Percentiles rank a stretch among this genome's conserved stretches.
Evolutionary conservation across 2,329 filamentous ascomycete genomes (phyloP).

Genomic region (Aspergillus chevalieri): DNA sequence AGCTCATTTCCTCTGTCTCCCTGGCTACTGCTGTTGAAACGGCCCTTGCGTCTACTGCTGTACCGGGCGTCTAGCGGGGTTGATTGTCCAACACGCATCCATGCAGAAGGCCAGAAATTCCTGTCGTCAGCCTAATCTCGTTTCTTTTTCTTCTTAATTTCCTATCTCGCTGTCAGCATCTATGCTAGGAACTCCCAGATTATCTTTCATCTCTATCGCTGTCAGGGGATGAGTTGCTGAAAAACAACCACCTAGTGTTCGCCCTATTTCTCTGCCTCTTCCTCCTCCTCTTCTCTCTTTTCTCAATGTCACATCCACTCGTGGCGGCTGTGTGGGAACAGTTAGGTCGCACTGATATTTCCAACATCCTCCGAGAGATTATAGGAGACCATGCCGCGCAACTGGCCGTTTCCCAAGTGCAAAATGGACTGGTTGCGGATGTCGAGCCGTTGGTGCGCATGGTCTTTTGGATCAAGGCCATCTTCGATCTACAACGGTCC

Average conservation of each 20-base stretch:
- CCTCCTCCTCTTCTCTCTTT: conserved; percentile 3
- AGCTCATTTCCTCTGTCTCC: too few relatives aligned
- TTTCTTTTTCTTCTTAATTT: not conserved
- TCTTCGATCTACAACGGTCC: conserved; percentile 31
- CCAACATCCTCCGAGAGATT: conserved; percentile 29
- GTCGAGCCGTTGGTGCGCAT: conserved; percentile 21
- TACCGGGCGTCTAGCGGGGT: not conserved
- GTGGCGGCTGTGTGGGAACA: conserved; percentile 32
- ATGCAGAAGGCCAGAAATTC: not conserved
- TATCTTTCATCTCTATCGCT: too few relatives aligned
- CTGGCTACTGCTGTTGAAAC: not conserved
- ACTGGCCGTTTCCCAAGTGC: conserved; percentile 16
- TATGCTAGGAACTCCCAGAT: too few relatives aligned
- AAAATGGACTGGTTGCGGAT: conserved; percentile 15
- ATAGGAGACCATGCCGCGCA: conserved; percentile 30
- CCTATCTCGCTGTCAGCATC: too few relatives aligned
- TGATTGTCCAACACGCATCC: not conserved
- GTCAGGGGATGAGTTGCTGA: too few relatives aligned
- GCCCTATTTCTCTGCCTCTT: not conserved
- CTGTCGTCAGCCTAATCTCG: conserved; percentile 2
- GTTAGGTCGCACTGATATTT: conserved; percentile 28
- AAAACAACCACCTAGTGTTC: conserved; percentile 7
- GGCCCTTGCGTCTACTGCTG: not conserved
- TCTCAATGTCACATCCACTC: conserved; percentile 25
- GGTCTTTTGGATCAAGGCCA: conserved; percentile 31